These are phyloP conservation scores for Pleurotus giganteus DNA, from an alignment of 768 basidiomycete genomes.

Conservation along the genomic window DNA sequence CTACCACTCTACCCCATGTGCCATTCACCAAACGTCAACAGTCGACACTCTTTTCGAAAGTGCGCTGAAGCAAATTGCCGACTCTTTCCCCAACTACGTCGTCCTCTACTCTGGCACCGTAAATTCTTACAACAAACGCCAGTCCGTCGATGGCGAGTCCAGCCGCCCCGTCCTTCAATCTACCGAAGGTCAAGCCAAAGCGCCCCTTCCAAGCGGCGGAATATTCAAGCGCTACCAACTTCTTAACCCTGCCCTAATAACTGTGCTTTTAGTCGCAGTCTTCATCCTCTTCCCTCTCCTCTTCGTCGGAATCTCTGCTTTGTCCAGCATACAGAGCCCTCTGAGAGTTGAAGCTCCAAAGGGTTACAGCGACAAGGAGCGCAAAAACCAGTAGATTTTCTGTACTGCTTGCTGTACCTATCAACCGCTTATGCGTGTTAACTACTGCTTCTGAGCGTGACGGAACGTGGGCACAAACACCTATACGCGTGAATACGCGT, in stretches of 20 bases:
- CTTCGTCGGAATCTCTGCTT: conserved; percentile 59
- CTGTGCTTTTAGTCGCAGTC: conserved; percentile 57
- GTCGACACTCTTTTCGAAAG: conserved; percentile 44
- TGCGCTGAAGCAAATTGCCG: conserved; percentile 48
- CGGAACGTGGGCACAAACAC: too few species aligned
- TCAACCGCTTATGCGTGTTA: too few species aligned
- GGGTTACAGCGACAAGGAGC: conserved; percentile 66
- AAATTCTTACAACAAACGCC: conserved; percentile 39
- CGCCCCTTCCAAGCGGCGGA: conserved; percentile 46
- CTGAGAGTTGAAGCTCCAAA: conserved; percentile 61
- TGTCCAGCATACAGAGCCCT: conserved; percentile 75
- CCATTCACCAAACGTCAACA: conserved; percentile 7
- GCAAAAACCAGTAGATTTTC: conserved; percentile 64
- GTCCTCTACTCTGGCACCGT: conserved; percentile 63
- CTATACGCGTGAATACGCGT: too few species aligned
- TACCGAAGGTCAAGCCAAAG: conserved; percentile 24
- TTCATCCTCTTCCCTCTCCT: conserved; percentile 69
- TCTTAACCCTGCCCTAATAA: conserved; percentile 74
- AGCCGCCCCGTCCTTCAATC: conserved; percentile 17
- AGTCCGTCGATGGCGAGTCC: conserved; percentile 20
- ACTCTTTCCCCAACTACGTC: conserved; percentile 57
- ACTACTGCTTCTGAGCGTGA: too few species aligned
- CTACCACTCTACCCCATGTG: background rate
- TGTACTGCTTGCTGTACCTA: background rate
- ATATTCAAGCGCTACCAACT: conserved; percentile 75